Percentiles rank a stretch among this genome's conserved stretches.
phyloP scores from a whole-genome alignment of 2,329 filamentous ascomycete genomes.

The Fusarium devonianum region DNA sequence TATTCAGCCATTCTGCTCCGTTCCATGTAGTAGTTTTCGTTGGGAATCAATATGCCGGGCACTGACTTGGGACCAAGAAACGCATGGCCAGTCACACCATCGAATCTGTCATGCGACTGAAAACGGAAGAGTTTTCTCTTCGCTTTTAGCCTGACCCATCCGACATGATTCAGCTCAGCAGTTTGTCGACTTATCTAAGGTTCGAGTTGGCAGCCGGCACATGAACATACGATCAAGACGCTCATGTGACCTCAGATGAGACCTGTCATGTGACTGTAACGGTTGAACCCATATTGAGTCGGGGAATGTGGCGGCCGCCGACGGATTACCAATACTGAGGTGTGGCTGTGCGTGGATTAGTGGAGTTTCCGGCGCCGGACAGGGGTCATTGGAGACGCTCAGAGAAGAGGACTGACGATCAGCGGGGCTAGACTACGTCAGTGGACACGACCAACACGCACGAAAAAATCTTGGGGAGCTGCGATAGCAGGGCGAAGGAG shows the following conservation, averaged over 20 bases:
- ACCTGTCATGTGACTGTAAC: conserved; percentile 39
- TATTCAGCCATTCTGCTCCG: conserved; percentile 20
- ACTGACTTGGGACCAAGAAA: conserved; percentile 8
- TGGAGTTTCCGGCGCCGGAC: conserved; percentile 20
- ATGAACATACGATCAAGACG: conserved; percentile 23
- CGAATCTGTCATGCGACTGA: conserved; percentile 34
- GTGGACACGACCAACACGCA: conserved; percentile 26
- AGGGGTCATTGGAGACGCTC: conserved; percentile 10
- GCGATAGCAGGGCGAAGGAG: conserved; percentile 20
- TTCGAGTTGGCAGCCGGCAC: conserved; percentile 1
- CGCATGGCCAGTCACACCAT: conserved; percentile 36
- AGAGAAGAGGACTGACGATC: conserved; percentile 27
- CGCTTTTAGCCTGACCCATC: conserved; percentile 3
- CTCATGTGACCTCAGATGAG: conserved; percentile 27
- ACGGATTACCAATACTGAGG: conserved; percentile 23
- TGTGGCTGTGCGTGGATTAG: conserved; percentile 41
- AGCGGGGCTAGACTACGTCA: conserved; percentile 38
- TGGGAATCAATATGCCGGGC: conserved; percentile 15
- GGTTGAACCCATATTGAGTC: conserved; percentile 18
- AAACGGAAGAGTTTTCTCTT: conserved; percentile 8
- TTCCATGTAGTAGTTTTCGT: conserved; percentile 2
- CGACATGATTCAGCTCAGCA: conserved; percentile 13
- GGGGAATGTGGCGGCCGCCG: conserved; percentile 39
- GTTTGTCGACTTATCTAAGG: conserved; percentile 16
- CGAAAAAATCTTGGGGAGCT: conserved; percentile 26